These are phyloP conservation scores for Metarhizium anisopliae DNA, from an alignment of 2,329 filamentous ascomycete genomes.

Conservation along the genomic window DNA sequence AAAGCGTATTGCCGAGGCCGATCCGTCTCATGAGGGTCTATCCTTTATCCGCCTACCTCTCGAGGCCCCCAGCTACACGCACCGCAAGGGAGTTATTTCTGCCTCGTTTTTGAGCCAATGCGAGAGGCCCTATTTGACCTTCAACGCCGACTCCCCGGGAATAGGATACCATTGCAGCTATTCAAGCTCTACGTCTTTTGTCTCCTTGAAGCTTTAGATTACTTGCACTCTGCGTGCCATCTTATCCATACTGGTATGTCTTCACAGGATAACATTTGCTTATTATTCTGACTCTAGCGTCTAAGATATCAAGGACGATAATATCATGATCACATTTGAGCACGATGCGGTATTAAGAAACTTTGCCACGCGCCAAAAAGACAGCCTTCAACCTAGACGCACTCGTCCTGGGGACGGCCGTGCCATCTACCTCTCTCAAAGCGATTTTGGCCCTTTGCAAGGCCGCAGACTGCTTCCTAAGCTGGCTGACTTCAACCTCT, in stretches of 20 bases:
- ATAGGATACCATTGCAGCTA: background rate
- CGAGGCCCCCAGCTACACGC: background rate
- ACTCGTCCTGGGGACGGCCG: constrained; percentile 8
- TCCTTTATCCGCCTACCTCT: background rate
- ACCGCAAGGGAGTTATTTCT: background rate
- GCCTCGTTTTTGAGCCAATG: background rate
- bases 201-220: constrained; percentile 11
- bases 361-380: constrained; percentile 2
- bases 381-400: constrained; percentile 5
- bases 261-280: background rate
- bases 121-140: background rate
- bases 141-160: background rate
- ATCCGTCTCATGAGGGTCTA: background rate
- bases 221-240: constrained; percentile 12
- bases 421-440: constrained; percentile 9
- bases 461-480: constrained; percentile 8
- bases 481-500: constrained; percentile 12
- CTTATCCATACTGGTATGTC: constrained; percentile 14
- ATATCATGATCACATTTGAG: constrained; percentile 15
- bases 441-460: constrained; percentile 10
- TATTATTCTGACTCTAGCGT: background rate
- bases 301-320: constrained; percentile 14
- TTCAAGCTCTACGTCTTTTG: background rate
- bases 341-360: constrained; percentile 7
- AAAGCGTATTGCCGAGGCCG: background rate